Evolutionary conservation across 768 basidiomycete species (phyloP), one percentile per base, ranked within the genome.

Genomic region (Hypholoma sublateritium): DNA sequence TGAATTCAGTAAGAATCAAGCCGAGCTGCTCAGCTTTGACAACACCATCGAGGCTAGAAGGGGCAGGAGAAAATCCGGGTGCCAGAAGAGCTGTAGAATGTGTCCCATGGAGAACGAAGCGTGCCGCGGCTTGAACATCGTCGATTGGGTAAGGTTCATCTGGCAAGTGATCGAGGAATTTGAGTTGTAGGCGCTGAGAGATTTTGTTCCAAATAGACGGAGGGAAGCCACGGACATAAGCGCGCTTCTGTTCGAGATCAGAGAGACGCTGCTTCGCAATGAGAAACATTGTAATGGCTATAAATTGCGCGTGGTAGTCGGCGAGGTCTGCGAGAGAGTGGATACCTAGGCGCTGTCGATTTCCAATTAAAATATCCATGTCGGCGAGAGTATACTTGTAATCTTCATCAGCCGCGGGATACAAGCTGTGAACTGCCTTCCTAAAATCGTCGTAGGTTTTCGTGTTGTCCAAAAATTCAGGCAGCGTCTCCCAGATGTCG

Each of bases 61-160:
- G 3, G 5, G 45, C 1, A 22, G 39, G 14, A 44, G 19, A 11
- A 4, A 21, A 1, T 19, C 19, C 24, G 24, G 56, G 36, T 2
- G 41, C 7, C 8, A 44, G 5, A n/a, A 32, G 32, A 9, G 28
- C 16, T 6, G 12, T 24, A 16, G 50, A 22, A n/a, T 13, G 42
- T 14, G 52, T 14, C 2, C 65, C 58, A 1, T 58, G 62, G 2
- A 68, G 39, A 3, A 62, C 60, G 42, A 67, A 66, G 5, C 58
- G 50, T 0, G 65, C 60, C 0, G 65, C 67, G n/a, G 59, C 65
- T 7, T 63, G 56, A 17, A 69, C 57, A 11, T 68, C 58, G 0
- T 16, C 41, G 13, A 70, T 28, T 2, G 37, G 24, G 54, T 68
- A 70, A 1, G 67, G 66, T 12, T 68, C 59, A 7, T 69, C 67